phyloP scores from a whole-genome alignment of 768 basidiomycete species.

The Lactifluus pinguis region DNA sequence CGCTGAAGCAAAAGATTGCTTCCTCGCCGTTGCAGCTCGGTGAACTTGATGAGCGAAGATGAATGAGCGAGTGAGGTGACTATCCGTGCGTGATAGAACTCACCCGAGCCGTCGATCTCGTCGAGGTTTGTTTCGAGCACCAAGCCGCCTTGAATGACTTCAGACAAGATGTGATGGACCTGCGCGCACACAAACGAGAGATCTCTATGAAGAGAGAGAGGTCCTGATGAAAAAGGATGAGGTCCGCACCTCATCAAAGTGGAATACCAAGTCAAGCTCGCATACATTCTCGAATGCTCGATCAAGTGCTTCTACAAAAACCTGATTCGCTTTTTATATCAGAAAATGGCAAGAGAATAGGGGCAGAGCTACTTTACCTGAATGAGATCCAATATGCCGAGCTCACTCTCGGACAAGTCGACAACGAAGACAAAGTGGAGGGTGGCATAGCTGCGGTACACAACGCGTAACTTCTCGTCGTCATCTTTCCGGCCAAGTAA shows the following conservation, averaged over 20 bases:
- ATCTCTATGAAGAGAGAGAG: not conserved
- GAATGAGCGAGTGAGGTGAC: not conserved
- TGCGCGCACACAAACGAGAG: constrained; percentile 24
- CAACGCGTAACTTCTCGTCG: constrained; percentile 66
- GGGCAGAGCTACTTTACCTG: constrained; percentile 49
- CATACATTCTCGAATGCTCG: constrained; percentile 97
- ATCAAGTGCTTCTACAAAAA: constrained; percentile 95
- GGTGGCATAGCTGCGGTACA: constrained; percentile 94
- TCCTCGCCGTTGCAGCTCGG: constrained; percentile 59
- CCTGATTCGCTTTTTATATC: constrained; percentile 37
- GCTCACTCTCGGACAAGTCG: constrained; percentile 91
- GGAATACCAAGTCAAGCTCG: constrained; percentile 95
- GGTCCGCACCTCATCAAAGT: constrained; percentile 86
- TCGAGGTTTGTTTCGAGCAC: constrained; percentile 93
- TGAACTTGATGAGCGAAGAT: constrained; percentile 40
- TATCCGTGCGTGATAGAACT: constrained; percentile 19
- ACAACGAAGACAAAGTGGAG: constrained; percentile 97
- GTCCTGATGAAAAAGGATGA: too few species aligned
- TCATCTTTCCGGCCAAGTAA: constrained; percentile 49
- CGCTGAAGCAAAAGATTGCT: constrained; percentile 70
- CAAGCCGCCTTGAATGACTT: constrained; percentile 93
- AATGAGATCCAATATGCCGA: constrained; percentile 92
- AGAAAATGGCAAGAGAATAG: not conserved
- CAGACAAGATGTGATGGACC: constrained; percentile 93
- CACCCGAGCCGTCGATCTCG: constrained; percentile 68